Evolutionary conservation across 2,329 filamentous ascomycete genomes (phyloP), one percentile per base, ranked within the genome.

Genomic region (Trichophyton mentagrophytes): DNA sequence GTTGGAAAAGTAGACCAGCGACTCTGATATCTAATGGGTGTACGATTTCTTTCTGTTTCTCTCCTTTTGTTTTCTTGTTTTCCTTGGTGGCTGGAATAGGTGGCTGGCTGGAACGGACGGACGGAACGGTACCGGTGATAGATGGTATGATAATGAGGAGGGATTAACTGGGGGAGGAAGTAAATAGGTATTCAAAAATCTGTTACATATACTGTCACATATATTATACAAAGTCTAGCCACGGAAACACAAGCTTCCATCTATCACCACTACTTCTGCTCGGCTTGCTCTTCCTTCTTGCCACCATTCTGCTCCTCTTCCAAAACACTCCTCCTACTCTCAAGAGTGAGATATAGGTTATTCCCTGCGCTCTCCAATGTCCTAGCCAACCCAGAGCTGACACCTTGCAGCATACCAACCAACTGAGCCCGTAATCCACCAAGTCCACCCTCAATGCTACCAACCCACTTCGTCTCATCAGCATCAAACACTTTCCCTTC

Each of bases 331-430:
- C 85, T 85, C 72, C 92, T 80, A 57, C 88, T 84, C 79, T 97
- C 92, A 68, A 99, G 78, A 11, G 92, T 89, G 64, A 96, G 80
- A 80, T 92, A 97, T 67, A 99, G 71, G 70, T 83, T 91, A 79
- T 86, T 89, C 63, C 86, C 81, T 57, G 88, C 84, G 60, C 88
- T 85, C 72, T 96, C 90, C 67, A 99, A 77, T n/a, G 85, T 82
- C 65, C 77, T 85, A 25, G 90, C 88, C 60, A 99, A 74, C 62
- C 86, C 85, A 61, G 89, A 82, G 46, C 91, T 90, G 64, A 89
- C 83, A 64, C 85, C 84, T 75, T 93, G 88, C 72, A 99, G 79
- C 76, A 95, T 82, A 64, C 78, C 78, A 59, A 97, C 85, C 63
- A 99, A 80, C 77, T 95, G 88, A 57, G 85, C 86, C 65, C 90